phyloP scores from a whole-genome alignment of 495 filamentous ascomycete genomes.

The Penicillium macrosclerotiorum region DNA sequence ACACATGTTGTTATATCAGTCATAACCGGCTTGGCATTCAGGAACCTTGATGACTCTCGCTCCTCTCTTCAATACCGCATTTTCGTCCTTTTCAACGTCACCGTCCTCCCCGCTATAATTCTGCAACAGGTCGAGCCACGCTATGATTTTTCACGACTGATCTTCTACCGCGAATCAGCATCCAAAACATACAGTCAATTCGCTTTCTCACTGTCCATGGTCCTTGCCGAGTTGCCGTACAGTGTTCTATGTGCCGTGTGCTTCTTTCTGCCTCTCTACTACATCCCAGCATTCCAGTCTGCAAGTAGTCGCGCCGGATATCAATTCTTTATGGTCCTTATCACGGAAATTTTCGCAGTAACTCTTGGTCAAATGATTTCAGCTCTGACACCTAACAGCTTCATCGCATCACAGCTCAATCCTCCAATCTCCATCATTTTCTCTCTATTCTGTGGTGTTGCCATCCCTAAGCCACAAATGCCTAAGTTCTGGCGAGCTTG shows the following conservation, averaged over 20 bases:
- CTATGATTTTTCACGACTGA: constrained; percentile 68
- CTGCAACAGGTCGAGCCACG: constrained; percentile 76
- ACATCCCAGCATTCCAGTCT: constrained; percentile 61
- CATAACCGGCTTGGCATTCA: constrained; percentile 70
- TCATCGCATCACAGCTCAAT: constrained; percentile 70
- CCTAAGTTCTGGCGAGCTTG: constrained; percentile 75
- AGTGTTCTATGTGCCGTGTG: constrained; percentile 66
- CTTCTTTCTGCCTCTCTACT: constrained; percentile 77
- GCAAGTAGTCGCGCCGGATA: constrained; percentile 65
- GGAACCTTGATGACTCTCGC: constrained; percentile 66
- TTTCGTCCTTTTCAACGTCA: constrained; percentile 82
- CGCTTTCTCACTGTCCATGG: constrained; percentile 67
- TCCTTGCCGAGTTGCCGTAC: constrained; percentile 76
- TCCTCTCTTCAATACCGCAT: constrained; percentile 72
- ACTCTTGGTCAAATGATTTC: constrained; percentile 67
- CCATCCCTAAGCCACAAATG: constrained; percentile 72
- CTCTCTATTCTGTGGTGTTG: constrained; percentile 80
- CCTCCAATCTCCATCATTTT: constrained; percentile 79
- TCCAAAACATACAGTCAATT: constrained; percentile 76
- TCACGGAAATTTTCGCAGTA: constrained; percentile 76
- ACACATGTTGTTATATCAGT: constrained; percentile 71
- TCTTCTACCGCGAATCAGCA: constrained; percentile 76
- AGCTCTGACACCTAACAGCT: constrained; percentile 65
- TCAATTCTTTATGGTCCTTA: constrained; percentile 77
- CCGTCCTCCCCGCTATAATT: constrained; percentile 71